Evolutionary conservation across 345 rosid genomes (phyloP).

Genomic region (Citropsis articulata): DNA sequence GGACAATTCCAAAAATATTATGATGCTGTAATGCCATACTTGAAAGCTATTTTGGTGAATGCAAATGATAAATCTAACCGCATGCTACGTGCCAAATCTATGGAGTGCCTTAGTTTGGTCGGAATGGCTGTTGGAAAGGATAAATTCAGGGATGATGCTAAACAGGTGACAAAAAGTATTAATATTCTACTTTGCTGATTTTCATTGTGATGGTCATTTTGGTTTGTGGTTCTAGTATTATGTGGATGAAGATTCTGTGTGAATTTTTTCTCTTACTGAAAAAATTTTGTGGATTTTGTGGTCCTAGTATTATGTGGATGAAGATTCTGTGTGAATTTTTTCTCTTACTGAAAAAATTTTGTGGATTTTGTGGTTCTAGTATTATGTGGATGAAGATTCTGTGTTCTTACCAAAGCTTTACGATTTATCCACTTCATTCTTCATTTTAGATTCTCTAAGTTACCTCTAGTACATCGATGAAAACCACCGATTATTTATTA

Average conservation of each 20-base stretch:
- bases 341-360: background rate
- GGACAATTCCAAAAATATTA: slow-evolving; percentile 64
- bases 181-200: background rate
- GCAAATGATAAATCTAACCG: slow-evolving; percentile 61
- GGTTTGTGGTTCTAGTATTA: background rate
- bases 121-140: slow-evolving; percentile 84
- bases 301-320: background rate
- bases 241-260: background rate
- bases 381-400: background rate
- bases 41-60: slow-evolving; percentile 54
- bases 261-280: background rate
- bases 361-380: background rate
- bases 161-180: slow-evolving; percentile 43
- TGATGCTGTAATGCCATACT: slow-evolving; percentile 58
- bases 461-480: background rate
- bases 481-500: background rate
- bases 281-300: background rate
- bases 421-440: background rate
- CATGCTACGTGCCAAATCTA: slow-evolving; percentile 74
- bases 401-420: background rate
- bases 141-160: slow-evolving; percentile 64
- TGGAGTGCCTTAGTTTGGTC: slow-evolving; percentile 79
- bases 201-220: background rate
- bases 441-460: background rate
- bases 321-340: background rate